Percentiles rank a stretch among this genome's conserved stretches.
phyloP scores from a whole-genome alignment of 2,329 filamentous ascomycete genomes.

The Neofusicoccum laricinum region DNA sequence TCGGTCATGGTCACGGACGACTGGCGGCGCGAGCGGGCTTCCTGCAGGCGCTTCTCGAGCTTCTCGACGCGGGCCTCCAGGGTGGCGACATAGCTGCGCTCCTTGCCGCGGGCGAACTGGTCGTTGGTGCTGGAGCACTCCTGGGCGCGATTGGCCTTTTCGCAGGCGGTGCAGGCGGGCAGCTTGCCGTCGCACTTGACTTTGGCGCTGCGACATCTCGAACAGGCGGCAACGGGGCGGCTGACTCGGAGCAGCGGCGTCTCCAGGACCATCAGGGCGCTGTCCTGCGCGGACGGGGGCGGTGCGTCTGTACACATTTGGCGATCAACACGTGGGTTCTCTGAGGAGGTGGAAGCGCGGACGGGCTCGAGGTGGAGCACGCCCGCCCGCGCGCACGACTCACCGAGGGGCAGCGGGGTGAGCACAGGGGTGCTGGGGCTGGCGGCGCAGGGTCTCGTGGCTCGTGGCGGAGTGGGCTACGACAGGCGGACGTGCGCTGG shows the following conservation, averaged over 20 bases:
- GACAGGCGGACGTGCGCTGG: not conserved
- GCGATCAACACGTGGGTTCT: not conserved
- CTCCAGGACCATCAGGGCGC: constrained; percentile 44
- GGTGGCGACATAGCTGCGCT: constrained; percentile 93
- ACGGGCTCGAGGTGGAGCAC: not conserved
- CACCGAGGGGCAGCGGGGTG: not conserved
- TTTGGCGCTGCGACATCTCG: constrained; percentile 83
- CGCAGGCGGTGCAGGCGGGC: constrained; percentile 91
- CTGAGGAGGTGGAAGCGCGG: not conserved
- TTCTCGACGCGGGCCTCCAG: constrained; percentile 89
- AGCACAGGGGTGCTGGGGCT: not conserved
- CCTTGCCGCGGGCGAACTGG: constrained; percentile 92
- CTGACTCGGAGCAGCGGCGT: constrained; percentile 69
- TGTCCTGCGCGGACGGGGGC: not conserved
- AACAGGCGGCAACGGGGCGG: constrained; percentile 75
- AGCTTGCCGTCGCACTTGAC: constrained; percentile 98
- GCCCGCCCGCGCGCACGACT: too few species aligned
- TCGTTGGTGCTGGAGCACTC: constrained; percentile 95
- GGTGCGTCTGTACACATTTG: not conserved
- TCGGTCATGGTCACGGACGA: constrained; percentile 69
- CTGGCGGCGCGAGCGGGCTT: constrained; percentile 64
- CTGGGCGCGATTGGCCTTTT: constrained; percentile 79
- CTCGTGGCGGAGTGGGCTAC: not conserved
- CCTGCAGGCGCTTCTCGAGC: constrained; percentile 70
- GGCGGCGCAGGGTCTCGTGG: not conserved